Conservation (phyloP, 2,329 filamentous ascomycete genomes). For the Talaromyces sp. region DNA sequence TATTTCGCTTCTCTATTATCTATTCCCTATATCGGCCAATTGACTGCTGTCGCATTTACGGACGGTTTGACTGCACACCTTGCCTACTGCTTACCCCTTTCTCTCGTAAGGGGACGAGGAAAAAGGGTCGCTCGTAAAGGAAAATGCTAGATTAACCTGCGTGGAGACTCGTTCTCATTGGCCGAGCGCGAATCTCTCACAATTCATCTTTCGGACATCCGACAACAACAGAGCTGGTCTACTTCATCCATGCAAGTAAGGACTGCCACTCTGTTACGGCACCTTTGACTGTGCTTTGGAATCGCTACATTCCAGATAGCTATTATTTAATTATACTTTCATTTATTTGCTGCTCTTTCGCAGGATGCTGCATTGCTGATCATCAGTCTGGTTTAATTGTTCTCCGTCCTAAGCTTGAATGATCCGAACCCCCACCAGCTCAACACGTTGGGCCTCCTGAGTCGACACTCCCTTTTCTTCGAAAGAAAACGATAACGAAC, state of each 20-base stretch:
- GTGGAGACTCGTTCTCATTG: constrained; percentile 5
- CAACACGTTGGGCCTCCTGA: constrained; percentile 2
- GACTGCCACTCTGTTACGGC: neutral
- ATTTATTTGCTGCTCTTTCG: neutral
- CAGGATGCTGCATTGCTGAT: neutral
- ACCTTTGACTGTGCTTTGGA: neutral
- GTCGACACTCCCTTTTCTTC: neutral
- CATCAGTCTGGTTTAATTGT: neutral
- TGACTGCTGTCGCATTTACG: neutral
- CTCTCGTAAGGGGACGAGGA: neutral
- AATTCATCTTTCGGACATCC: constrained; percentile 4
- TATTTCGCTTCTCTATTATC: too few species aligned
- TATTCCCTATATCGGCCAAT: too few species aligned
- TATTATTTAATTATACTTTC: neutral
- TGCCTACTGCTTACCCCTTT: constrained; percentile 9
- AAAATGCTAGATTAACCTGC: neutral
- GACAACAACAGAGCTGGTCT: neutral
- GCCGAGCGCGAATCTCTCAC: neutral
- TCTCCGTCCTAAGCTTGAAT: neutral
- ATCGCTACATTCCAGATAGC: neutral
- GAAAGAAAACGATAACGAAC: constrained; percentile 13
- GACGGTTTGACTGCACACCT: neutral
- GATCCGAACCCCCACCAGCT: constrained; percentile 9
- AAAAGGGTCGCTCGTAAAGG: neutral
- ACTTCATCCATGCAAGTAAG: constrained; percentile 3